Base-by-base conservation (phyloP, 129 eudicot species). In the Tagetes patula region DNA sequence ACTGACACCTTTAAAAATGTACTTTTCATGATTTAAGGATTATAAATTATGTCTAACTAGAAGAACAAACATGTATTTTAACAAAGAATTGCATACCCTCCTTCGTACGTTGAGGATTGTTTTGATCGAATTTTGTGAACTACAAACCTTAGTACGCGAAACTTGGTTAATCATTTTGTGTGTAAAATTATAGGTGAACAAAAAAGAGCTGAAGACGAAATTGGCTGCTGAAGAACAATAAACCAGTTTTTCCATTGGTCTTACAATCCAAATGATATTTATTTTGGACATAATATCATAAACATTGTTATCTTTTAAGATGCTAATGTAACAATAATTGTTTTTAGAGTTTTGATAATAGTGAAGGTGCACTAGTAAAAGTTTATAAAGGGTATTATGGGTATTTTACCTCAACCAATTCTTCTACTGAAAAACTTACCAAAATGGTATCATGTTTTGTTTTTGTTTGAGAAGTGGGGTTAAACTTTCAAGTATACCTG, bases 171-270 rank as follows among this genome's bases (percentile, higher is more conserved):
- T 77, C 60, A 52, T 6, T 53, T 12, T 34, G 49, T 52, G 67
- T 71, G n/a, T 49, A n/a, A 33, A 6, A 27, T 71, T 56, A 45
- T 82, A 95, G 99, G 99, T 95, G 81, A 95, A 95, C 86, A 90
- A 95, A 85, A 95, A 90, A 80, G 99, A 95, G 65, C 82, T 90
- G 76, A 90, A 90, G 91, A 88, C 71, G 13, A 73, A 30, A 79
- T 84, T 95, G 30, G 86, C 91, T 50, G 85, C 77, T 58, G 89
- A 85, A 69, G 86, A 73, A 70, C 72, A 85, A 49, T 86, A 83
- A 72, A 63, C 53, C 50, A 41, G 32, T 55, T 49, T 27, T 33
- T 43, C 52, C 34, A 73, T 49, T 60, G 20, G 42, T n/a, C 2
- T 54, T 30, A 48, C 46, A 43, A 70, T 74, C 75, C 78, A 43